Percentiles rank a stretch among this genome's conserved stretches.
phyloP scores from a whole-genome alignment of 306 rosid species.

The Heteromeles arbutifolia region DNA sequence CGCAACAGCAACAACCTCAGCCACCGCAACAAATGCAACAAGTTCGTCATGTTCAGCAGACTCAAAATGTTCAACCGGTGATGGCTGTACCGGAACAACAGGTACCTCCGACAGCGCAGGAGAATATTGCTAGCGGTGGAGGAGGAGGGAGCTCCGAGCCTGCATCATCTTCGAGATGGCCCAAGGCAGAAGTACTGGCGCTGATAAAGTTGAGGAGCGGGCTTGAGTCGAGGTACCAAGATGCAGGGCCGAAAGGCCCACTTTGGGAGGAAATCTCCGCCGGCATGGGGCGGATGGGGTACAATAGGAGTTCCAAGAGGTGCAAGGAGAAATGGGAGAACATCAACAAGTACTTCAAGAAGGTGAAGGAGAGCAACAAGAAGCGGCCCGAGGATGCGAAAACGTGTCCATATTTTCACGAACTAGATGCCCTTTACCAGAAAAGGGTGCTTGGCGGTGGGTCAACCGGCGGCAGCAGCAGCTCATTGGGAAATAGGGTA shows the following conservation, averaged over 20 bases:
- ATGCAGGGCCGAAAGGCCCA: conserved; percentile 42
- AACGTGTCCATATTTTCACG: conserved; percentile 36
- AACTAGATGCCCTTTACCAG: conserved; percentile 32
- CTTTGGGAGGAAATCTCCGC: conserved; percentile 43
- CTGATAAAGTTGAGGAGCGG: conserved; percentile 38
- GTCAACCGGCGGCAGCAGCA: conserved; percentile 7
- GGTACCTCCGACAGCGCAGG: not conserved
- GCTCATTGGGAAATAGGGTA: not conserved
- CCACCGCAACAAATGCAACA: not conserved
- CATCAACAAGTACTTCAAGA: conserved; percentile 38
- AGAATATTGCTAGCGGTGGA: not conserved
- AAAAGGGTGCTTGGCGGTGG: conserved; percentile 20
- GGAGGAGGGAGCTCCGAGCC: conserved; percentile 20
- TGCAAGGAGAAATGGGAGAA: conserved; percentile 38
- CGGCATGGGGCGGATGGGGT: conserved; percentile 27
- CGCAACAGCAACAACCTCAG: not conserved
- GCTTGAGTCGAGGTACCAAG: conserved; percentile 35
- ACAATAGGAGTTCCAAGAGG: conserved; percentile 28
- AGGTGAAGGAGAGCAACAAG: conserved; percentile 35
- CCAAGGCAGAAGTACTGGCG: conserved; percentile 35
- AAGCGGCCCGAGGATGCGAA: conserved; percentile 32
- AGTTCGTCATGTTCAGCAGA: not conserved
- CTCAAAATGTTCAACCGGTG: not conserved
- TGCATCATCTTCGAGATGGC: conserved; percentile 41
- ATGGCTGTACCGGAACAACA: conserved; percentile 19